Base-by-base conservation (phyloP, 805 yeast genomes). In the Starmerella geochares region DNA sequence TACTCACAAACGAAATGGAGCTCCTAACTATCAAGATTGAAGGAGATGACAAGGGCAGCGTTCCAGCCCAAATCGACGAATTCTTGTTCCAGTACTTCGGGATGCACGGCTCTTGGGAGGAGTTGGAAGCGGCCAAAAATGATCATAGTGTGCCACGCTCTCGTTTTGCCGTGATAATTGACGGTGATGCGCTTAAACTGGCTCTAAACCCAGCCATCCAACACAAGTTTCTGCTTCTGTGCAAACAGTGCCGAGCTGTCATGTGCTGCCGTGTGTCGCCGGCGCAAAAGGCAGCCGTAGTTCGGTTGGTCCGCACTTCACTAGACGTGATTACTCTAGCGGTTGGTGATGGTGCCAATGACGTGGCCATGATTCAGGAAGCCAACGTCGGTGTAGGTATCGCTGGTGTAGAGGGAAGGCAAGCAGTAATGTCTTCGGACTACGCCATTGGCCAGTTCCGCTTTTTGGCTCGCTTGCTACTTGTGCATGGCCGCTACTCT, bases 341-440 rank as follows among this genome's bases (percentile, higher is more conserved):
- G 0, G 80, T 83, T 62, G 94, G 94, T 33, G 94, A 83, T 63
- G 94, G 94, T 53, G 85, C 94, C 19, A 83, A 83, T 60, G 94
- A 83, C 65, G 94, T 83, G 39, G 86, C 94, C 9, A 83, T 83
- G 94, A 84, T 83, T 54, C 94, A 84, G 61, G 82, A 84, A 27
- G 90, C 94, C 4, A 80, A 84, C 63, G 80, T 83, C 20, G 94
- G 94, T 52, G 79, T 83, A 33, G 94, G 94, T 54, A 84, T 83
- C 59, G 90, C 88, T 2, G 94, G 94, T 55, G 90, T 81, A 60
- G 94, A 83, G 66, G 94, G 94, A 49, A 67, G 94, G 42, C 90
- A 83, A 60, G 94, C 94, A 1, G 92, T 79, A 6, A 83, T 83
- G 94, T 79, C 86, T 1, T 79, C 90, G 0, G 94, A 83, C 67